Conservation (phyloP, 2,329 filamentous ascomycete species). For the Xylariaceae sp. region DNA sequence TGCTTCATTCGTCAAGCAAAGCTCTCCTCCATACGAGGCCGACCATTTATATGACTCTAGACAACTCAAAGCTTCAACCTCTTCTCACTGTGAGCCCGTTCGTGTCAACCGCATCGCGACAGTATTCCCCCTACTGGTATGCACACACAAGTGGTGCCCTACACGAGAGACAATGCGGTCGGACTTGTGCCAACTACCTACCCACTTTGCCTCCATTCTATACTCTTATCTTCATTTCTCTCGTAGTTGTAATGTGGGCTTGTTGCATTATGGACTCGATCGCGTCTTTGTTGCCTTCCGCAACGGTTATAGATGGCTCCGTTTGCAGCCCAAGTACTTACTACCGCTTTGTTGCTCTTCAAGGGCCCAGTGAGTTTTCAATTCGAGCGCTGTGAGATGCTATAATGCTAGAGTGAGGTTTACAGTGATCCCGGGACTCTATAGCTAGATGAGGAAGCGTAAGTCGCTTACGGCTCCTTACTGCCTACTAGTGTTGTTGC, state of each 20-base stretch:
- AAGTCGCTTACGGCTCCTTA: background rate
- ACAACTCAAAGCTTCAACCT: background rate
- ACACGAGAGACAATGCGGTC: background rate
- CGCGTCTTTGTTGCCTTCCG: conserved; percentile 4
- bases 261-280: background rate
- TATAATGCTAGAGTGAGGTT: background rate
- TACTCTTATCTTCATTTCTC: background rate
- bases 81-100: background rate
- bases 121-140: too few relatives aligned
- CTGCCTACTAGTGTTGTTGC: background rate
- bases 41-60: background rate
- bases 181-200: background rate
- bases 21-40: too few relatives aligned
- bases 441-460: background rate
- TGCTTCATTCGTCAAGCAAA: too few relatives aligned
- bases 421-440: background rate
- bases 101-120: too few relatives aligned
- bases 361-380: background rate
- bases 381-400: background rate
- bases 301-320: background rate
- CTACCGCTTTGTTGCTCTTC: background rate
- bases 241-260: background rate
- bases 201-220: background rate
- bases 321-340: conserved; percentile 5
- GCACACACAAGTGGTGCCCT: too few relatives aligned